These are phyloP conservation scores for Thuidium tamariscinum DNA, from an alignment of 225 moss, liverwort and hornwort species.

Conservation along the genomic window DNA sequence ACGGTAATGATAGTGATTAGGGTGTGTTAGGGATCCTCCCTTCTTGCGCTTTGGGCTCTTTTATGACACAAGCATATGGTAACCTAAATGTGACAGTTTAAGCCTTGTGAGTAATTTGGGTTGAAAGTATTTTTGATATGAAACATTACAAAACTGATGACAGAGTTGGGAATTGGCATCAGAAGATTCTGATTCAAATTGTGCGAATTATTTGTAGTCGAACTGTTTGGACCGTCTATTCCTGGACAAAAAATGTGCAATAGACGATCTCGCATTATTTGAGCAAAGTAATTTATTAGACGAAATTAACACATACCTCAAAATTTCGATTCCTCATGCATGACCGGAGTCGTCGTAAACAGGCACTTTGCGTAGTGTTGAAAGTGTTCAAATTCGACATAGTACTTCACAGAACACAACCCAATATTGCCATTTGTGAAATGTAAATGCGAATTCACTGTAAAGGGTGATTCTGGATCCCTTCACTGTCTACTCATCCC, in stretches of 20 bases:
- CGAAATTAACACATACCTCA: background rate
- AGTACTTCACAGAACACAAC: background rate
- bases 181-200: background rate
- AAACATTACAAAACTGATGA: background rate
- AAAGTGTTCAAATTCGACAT: background rate
- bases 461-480: background rate
- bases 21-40: background rate
- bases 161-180: background rate
- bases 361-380: background rate
- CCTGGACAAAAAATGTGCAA: background rate
- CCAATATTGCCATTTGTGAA: background rate
- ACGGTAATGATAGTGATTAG: background rate
- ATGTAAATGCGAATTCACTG: background rate
- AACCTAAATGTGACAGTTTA: background rate
- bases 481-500: too few species aligned
- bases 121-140: background rate
- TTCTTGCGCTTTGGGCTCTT: background rate
- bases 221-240: background rate
- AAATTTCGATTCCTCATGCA: background rate
- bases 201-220: background rate
- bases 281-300: background rate
- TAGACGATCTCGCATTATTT: too few species aligned
- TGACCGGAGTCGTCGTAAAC: background rate
- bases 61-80: background rate
- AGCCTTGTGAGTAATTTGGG: background rate